Percentiles rank a stretch among this genome's conserved stretches.
These are phyloP conservation scores for Acaromyces ingoldii DNA, from an alignment of 1,284 basidiomycete genomes.

Conservation along the genomic window DNA sequence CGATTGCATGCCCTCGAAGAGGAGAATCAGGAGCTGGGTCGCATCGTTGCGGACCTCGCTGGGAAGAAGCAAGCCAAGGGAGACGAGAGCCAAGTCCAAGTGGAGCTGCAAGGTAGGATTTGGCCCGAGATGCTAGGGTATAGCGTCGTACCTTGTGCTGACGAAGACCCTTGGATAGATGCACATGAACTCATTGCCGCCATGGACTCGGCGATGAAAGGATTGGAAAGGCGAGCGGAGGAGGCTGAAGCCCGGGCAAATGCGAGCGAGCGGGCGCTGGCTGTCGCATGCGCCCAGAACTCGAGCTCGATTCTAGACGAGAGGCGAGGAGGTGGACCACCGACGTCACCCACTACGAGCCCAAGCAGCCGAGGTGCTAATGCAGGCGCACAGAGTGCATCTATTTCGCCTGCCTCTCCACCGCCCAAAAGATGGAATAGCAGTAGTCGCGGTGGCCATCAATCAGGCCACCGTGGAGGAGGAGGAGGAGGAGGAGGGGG, in stretches of 20 bases:
- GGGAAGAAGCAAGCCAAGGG: too few species aligned
- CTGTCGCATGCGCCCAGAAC: conserved; percentile 3
- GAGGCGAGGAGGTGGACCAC: too few species aligned
- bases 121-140: too few species aligned
- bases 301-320: conserved; percentile 5
- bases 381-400: too few species aligned
- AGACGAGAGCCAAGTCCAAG: background rate
- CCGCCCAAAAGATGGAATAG: too few species aligned
- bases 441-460: too few species aligned
- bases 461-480: too few species aligned
- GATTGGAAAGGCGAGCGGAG: background rate
- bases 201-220: background rate
- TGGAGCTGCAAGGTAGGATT: background rate
- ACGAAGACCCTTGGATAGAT: too few species aligned
- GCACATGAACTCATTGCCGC: background rate
- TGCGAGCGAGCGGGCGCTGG: background rate
- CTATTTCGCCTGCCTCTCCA: too few species aligned
- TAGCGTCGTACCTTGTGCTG: too few species aligned
- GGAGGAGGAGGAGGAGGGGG: too few species aligned
- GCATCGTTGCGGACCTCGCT: too few species aligned
- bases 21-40: conserved; percentile 3
- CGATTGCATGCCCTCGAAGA: background rate
- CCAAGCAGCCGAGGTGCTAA: background rate
- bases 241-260: background rate
- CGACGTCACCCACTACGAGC: background rate